These are phyloP conservation scores for Lasiosphaeris hirsuta DNA, from an alignment of 495 filamentous ascomycete species.

Conservation along the genomic window DNA sequence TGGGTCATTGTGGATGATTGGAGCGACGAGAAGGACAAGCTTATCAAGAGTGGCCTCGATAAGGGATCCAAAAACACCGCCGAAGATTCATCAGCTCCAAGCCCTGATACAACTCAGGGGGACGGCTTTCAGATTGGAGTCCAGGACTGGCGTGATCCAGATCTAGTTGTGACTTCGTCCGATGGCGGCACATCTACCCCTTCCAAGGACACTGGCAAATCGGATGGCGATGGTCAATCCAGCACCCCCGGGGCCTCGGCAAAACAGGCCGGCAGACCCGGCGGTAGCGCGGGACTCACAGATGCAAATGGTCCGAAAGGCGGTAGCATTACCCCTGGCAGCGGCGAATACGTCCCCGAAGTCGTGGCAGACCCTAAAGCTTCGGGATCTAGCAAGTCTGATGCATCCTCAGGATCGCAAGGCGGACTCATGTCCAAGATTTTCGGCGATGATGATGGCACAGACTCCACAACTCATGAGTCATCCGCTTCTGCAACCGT, in stretches of 20 bases:
- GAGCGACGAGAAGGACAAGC: conserved; percentile 51
- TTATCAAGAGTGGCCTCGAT: conserved; percentile 34
- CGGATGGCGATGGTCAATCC: conserved; percentile 9
- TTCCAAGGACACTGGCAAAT: not conserved
- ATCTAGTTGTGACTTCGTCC: conserved; percentile 52
- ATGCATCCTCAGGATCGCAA: conserved; percentile 22
- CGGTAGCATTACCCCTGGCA: conserved; percentile 72
- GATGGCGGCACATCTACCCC: conserved; percentile 16
- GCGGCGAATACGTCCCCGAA: conserved; percentile 61
- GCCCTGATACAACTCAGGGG: conserved; percentile 30
- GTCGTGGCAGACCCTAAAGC: conserved; percentile 25
- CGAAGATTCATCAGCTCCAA: conserved; percentile 17
- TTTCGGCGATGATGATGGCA: conserved; percentile 45
- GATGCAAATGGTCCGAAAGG: conserved; percentile 48
- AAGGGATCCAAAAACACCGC: conserved; percentile 30
- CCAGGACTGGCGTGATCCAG: conserved; percentile 89
- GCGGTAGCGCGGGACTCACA: conserved; percentile 16
- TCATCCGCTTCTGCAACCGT: not conserved
- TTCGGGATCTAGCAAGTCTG: conserved; percentile 21
- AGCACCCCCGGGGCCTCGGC: not conserved
- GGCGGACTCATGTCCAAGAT: conserved; percentile 41
- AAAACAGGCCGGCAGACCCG: conserved; percentile 25
- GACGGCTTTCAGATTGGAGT: conserved; percentile 89
- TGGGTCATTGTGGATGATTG: conserved; percentile 71
- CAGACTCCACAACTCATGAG: conserved; percentile 24